phyloP scores from a whole-genome alignment of 2,329 filamentous ascomycete species.

The Apiospora hydei region DNA sequence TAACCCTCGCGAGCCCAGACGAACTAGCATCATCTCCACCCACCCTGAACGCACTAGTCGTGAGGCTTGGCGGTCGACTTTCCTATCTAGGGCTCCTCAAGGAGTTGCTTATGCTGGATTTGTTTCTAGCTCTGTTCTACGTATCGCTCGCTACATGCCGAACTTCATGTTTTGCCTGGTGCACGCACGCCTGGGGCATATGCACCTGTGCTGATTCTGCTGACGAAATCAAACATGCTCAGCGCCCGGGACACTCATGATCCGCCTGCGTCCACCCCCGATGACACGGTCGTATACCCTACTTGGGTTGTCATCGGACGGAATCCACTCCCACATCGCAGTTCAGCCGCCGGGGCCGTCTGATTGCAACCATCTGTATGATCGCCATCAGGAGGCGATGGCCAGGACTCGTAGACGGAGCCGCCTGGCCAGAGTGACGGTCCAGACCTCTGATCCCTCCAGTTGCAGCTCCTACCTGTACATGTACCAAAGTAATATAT shows the following conservation, averaged over 20 bases:
- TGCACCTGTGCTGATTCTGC: background rate
- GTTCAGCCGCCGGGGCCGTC: conserved; percentile 14
- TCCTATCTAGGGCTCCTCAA: background rate
- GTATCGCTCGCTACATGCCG: background rate
- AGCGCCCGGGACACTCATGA: background rate
- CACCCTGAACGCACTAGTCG: background rate
- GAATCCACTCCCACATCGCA: background rate
- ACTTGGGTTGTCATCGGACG: background rate
- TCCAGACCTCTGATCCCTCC: background rate
- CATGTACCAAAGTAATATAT: background rate
- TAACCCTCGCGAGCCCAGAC: background rate
- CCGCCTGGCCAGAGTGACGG: background rate
- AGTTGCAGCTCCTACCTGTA: background rate
- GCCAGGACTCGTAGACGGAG: background rate
- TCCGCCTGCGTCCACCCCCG: background rate
- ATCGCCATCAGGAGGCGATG: conserved; percentile 2
- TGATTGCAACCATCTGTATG: background rate
- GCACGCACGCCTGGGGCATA: background rate
- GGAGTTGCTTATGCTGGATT: background rate
- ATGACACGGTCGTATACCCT: background rate
- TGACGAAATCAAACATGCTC: background rate
- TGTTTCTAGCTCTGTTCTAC: background rate
- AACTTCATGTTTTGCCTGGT: background rate
- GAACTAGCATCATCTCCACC: background rate
- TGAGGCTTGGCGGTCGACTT: background rate